A percentile compares a stretch with the other conserved stretches of the same genome.
phyloP scores from a whole-genome alignment of 2,329 filamentous ascomycete genomes.

The Aspergillus sp. region DNA sequence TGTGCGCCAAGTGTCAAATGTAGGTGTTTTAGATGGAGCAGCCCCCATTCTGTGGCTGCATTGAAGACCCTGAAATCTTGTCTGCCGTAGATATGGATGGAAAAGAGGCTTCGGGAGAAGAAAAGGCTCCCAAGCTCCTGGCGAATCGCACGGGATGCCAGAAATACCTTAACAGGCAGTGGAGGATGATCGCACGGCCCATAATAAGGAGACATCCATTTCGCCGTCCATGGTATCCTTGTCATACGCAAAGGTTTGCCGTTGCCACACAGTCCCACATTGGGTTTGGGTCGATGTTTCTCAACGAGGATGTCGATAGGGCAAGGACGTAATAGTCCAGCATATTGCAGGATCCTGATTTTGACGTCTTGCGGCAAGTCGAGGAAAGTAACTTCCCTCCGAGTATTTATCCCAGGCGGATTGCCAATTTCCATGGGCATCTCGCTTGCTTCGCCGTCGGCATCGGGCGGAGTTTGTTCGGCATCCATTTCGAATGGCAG shows the following conservation, averaged over 20 bases:
- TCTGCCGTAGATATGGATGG: constrained; percentile 10
- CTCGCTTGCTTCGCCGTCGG: background rate
- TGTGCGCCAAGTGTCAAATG: constrained; percentile 23
- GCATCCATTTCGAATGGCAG: background rate
- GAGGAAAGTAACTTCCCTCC: constrained; percentile 12
- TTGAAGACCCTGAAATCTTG: constrained; percentile 19
- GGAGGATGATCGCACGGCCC: constrained; percentile 18
- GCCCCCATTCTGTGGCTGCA: constrained; percentile 12
- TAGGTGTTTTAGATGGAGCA: constrained; percentile 16
- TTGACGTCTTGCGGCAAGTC: constrained; percentile 21
- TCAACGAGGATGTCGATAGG: constrained; percentile 19
- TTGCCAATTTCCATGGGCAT: background rate
- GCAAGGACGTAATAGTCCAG: constrained; percentile 22
- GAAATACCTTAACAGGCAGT: constrained; percentile 19
- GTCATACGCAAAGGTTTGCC: constrained; percentile 7
- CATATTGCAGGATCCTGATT: constrained; percentile 22
- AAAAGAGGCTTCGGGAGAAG: constrained; percentile 19
- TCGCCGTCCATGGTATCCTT: background rate
- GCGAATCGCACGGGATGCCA: constrained; percentile 14
- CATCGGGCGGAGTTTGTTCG: background rate
- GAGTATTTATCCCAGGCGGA: background rate
- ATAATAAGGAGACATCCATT: constrained; percentile 9
- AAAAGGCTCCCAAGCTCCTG: constrained; percentile 18
- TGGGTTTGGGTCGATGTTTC: constrained; percentile 6
- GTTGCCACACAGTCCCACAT: background rate